Percentiles rank a stretch among this genome's conserved stretches.
These are phyloP conservation scores for Glomus cerebriforme DNA, from an alignment of 192 early-diverging fungal genomes.

Conservation along the genomic window DNA sequence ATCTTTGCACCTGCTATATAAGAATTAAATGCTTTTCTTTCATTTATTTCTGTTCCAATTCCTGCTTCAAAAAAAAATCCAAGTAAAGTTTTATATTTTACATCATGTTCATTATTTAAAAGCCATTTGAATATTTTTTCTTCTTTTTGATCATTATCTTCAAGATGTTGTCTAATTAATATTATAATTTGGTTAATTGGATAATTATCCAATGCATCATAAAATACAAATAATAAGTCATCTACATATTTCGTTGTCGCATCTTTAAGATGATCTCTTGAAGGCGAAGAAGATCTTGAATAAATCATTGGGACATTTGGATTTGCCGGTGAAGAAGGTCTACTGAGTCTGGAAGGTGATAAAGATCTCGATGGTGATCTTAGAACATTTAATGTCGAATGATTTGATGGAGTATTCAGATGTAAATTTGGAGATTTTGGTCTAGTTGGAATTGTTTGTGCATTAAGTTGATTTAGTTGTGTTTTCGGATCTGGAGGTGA, in stretches of 20 bases:
- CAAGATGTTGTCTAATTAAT: not conserved
- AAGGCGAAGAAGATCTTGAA: not conserved
- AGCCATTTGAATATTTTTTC: not conserved
- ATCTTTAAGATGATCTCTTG: conserved; percentile 4
- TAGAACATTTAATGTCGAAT: no score
- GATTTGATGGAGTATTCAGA: not conserved
- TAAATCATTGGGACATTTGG: not conserved
- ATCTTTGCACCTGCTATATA: not conserved
- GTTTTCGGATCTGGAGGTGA: not conserved
- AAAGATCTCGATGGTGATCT: not conserved
- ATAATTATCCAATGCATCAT: not conserved
- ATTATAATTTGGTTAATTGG: not conserved
- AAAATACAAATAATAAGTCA: not conserved
- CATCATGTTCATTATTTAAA: not conserved
- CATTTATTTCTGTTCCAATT: conserved; percentile 4
- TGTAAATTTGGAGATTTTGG: not conserved
- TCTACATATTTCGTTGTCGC: not conserved
- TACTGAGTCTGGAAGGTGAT: not conserved
- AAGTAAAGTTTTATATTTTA: not conserved
- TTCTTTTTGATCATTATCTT: not conserved
- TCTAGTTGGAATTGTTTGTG: not conserved
- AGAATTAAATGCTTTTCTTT: conserved; percentile 14
- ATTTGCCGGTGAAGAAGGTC: not conserved
- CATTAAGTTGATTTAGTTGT: no score
- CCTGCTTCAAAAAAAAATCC: conserved; percentile 2